Percentiles rank a stretch among this genome's conserved stretches.
phyloP scores from a whole-genome alignment of 257 asterid species.

The Solanum chiquidenum region DNA sequence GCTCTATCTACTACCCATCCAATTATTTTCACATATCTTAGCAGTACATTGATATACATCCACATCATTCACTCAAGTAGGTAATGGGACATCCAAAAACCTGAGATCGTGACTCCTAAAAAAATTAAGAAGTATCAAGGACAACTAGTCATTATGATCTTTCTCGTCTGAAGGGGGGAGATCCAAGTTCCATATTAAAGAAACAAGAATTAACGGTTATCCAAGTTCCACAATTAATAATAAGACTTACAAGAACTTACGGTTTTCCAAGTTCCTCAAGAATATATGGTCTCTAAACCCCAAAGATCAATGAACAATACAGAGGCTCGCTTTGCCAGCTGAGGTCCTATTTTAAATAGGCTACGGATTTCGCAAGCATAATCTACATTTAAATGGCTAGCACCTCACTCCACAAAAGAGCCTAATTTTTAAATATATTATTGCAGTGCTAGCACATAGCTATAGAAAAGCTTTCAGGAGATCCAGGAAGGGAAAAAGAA shows the following conservation, averaged over 20 bases:
- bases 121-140: background rate
- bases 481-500: background rate
- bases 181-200: background rate
- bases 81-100: background rate
- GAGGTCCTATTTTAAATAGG: background rate
- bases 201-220: background rate
- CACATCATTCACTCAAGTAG: background rate
- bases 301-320: background rate
- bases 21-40: background rate
- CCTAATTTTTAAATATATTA: background rate
- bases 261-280: background rate
- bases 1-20: background rate
- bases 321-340: background rate
- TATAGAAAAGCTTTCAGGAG: background rate
- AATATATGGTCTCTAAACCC: background rate
- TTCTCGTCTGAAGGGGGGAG: background rate
- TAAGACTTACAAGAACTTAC: background rate
- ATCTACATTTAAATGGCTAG: background rate
- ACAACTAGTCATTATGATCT: background rate
- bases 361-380: background rate
- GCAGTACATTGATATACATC: background rate
- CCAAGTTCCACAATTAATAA: background rate
- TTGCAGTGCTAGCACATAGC: background rate
- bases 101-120: background rate
- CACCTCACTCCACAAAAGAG: background rate